phyloP scores from a whole-genome alignment of 2,329 filamentous ascomycete genomes.

The Penicillium hordei region DNA sequence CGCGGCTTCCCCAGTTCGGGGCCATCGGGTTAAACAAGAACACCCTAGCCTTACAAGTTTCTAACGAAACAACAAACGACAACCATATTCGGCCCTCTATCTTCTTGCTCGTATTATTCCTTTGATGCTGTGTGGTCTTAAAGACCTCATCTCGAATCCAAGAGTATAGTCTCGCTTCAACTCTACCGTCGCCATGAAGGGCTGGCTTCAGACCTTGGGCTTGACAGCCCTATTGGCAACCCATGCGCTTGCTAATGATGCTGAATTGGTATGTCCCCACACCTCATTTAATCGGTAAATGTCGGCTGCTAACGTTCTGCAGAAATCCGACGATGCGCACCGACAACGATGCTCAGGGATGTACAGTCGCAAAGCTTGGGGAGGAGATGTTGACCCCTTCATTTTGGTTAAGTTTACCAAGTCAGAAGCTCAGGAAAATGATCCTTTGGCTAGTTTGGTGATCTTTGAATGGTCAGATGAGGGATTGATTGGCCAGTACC shows the following conservation, averaged over 20 bases:
- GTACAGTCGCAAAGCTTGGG: conserved; percentile 89
- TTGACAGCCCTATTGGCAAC: conserved; percentile 41
- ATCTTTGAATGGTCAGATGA: conserved; percentile 95
- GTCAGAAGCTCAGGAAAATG: conserved; percentile 59
- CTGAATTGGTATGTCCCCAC: conserved; percentile 42
- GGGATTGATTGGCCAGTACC: conserved; percentile 69
- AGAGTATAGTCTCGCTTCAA: conserved; percentile 29
- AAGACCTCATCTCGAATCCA: conserved; percentile 17
- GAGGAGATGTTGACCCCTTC: conserved; percentile 82
- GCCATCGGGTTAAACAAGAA: conserved; percentile 14
- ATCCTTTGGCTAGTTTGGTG: conserved; percentile 77
- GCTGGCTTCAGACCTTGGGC: conserved; percentile 39
- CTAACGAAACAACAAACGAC: not conserved
- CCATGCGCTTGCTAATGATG: conserved; percentile 46
- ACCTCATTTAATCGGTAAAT: not conserved
- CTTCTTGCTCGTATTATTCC: conserved; percentile 2
- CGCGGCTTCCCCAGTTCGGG: conserved; percentile 23
- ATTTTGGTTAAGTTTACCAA: conserved; percentile 79
- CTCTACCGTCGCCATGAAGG: conserved; percentile 39
- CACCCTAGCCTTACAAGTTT: conserved; percentile 9
- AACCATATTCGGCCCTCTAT: not conserved
- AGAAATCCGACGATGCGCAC: conserved; percentile 76
- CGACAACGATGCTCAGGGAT: conserved; percentile 86
- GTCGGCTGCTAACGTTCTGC: not conserved
- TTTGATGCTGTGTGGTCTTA: conserved; percentile 24